These are phyloP conservation scores for Magnaporthiopsis rhizophila DNA, from an alignment of 2,329 filamentous ascomycete genomes.

Conservation along the genomic window DNA sequence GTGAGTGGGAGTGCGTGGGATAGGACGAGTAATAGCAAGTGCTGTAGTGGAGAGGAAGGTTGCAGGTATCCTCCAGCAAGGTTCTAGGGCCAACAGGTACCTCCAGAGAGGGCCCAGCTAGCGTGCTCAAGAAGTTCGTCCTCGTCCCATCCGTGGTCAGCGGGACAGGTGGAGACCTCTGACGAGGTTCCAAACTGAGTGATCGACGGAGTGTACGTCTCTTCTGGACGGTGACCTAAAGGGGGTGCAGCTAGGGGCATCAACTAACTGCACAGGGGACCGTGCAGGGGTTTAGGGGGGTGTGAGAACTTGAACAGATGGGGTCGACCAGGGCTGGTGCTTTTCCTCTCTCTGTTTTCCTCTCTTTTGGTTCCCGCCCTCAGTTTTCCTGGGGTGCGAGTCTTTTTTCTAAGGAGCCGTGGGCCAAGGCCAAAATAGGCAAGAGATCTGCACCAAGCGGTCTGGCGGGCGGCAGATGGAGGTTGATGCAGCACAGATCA, in stretches of 20 bases:
- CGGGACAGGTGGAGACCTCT: slow-evolving; percentile 7
- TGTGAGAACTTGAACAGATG: slow-evolving; percentile 1
- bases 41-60: not conserved
- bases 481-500: not conserved
- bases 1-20: not conserved
- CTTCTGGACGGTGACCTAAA: slow-evolving; percentile 5
- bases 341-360: not conserved
- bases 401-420: slow-evolving; percentile 2
- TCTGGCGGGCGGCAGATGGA: slow-evolving; percentile 1
- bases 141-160: slow-evolving; percentile 6
- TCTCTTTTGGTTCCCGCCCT: too few species aligned
- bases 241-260: not conserved
- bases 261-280: not conserved
- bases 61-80: slow-evolving; percentile 3
- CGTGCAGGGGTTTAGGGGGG: slow-evolving; percentile 2
- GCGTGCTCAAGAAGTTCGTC: slow-evolving; percentile 4
- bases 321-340: slow-evolving; percentile 3
- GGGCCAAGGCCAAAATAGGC: slow-evolving; percentile 1
- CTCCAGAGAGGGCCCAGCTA: not conserved
- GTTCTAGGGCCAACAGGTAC: not conserved
- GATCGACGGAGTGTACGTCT: slow-evolving; percentile 5
- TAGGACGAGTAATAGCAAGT: not conserved
- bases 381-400: not conserved
- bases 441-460: slow-evolving; percentile 7
- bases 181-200: slow-evolving; percentile 6